Evolutionary conservation across 2,329 filamentous ascomycete species (phyloP).

Genomic region (Herpotrichia juniperi): DNA sequence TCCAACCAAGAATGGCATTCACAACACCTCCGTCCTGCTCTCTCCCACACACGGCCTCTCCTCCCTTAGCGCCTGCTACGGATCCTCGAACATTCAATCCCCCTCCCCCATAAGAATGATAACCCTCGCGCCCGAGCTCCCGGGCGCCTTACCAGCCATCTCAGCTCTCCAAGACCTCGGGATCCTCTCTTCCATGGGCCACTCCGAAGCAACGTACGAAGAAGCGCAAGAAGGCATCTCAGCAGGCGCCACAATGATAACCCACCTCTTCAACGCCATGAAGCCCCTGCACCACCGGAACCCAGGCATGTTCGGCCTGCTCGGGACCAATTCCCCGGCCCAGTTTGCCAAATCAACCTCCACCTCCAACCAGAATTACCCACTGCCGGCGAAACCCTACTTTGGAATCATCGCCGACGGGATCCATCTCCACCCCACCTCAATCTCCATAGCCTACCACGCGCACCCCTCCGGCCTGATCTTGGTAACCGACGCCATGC

Average conservation of each 20-base stretch:
- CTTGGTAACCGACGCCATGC: constrained; percentile 92
- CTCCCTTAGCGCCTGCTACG: constrained; percentile 76
- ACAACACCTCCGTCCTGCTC: constrained; percentile 75
- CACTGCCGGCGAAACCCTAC: constrained; percentile 63
- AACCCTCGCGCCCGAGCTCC: constrained; percentile 81
- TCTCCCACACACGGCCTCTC: constrained; percentile 65
- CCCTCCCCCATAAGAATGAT: constrained; percentile 71
- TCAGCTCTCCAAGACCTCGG: constrained; percentile 67
- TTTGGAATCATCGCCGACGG: constrained; percentile 92
- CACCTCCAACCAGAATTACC: constrained; percentile 38
- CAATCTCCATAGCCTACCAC: constrained; percentile 87
- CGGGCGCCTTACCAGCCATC: constrained; percentile 73
- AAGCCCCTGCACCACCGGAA: constrained; percentile 87
- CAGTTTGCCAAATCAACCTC: too few species aligned
- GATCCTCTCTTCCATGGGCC: constrained; percentile 81
- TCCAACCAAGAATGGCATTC: constrained; percentile 83
- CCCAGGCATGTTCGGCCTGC: constrained; percentile 85
- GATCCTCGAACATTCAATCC: constrained; percentile 66
- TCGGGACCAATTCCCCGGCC: constrained; percentile 60
- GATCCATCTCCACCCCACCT: constrained; percentile 86
- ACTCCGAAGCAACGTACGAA: constrained; percentile 87
- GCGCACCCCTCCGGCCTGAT: constrained; percentile 85
- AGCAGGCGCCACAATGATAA: constrained; percentile 87
- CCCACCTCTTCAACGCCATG: constrained; percentile 95
- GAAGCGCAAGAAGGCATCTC: constrained; percentile 73